Percentiles rank a stretch among this genome's conserved stretches.
phyloP scores from a whole-genome alignment of 805 yeast species.

The Grigorovia transvaalensis region DNA sequence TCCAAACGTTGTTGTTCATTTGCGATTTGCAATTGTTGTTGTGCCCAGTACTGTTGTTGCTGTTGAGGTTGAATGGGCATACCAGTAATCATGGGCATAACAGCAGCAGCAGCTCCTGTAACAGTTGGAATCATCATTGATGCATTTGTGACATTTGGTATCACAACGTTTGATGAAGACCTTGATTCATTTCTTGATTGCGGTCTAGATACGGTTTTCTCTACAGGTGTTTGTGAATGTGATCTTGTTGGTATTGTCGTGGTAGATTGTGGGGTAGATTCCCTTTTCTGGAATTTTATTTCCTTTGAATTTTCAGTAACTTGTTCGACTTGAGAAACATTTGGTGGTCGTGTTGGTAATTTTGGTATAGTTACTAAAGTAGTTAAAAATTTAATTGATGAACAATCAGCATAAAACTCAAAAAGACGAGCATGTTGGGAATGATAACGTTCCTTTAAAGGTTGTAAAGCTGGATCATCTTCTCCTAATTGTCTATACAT shows the following conservation, averaged over 20 bases:
- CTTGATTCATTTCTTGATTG: neutral
- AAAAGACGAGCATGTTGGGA: slow-evolving; percentile 59
- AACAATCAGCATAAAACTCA: slow-evolving; percentile 85
- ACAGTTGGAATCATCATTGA: slow-evolving; percentile 10
- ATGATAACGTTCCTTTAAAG: slow-evolving; percentile 59
- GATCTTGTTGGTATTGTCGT: slow-evolving; percentile 1
- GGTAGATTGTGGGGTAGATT: neutral
- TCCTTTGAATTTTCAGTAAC: slow-evolving; percentile 13
- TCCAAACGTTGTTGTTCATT: slow-evolving; percentile 62
- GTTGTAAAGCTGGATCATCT: slow-evolving; percentile 65
- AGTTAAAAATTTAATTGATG: slow-evolving; percentile 70
- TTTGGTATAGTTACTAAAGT: slow-evolving; percentile 48
- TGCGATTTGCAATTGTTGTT: slow-evolving; percentile 44
- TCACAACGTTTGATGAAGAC: neutral
- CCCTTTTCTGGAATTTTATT: slow-evolving; percentile 8
- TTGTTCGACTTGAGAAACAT: slow-evolving; percentile 17
- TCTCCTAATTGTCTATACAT: slow-evolving; percentile 55
- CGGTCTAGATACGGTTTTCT: neutral
- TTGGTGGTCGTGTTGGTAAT: slow-evolving; percentile 31
- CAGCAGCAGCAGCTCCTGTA: slow-evolving; percentile 16
- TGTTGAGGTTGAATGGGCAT: slow-evolving; percentile 10
- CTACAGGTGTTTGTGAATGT: neutral
- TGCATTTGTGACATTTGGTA: slow-evolving; percentile 4
- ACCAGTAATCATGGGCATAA: slow-evolving; percentile 32
- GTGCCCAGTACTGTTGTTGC: slow-evolving; percentile 11